Evolutionary conservation across 805 yeast genomes (phyloP).

Genomic region (Candida nonsorbophila): DNA sequence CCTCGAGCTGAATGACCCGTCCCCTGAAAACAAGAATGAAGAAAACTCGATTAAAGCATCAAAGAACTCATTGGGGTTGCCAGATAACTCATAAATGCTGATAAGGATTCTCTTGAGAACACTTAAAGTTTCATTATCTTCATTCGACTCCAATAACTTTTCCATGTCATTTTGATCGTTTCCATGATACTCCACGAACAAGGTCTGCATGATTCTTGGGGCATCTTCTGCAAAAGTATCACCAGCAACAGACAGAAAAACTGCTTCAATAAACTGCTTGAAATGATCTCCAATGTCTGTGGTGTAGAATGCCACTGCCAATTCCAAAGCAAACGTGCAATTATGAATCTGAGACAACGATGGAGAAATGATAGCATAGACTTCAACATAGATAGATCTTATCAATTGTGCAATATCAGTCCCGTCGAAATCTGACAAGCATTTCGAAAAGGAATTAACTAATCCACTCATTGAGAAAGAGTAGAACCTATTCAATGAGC

Average conservation of each 20-base stretch:
- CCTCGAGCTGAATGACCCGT: conserved; percentile 22
- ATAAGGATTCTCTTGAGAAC: not conserved
- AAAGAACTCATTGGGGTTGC: conserved; percentile 8
- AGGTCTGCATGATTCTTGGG: not conserved
- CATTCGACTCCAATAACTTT: not conserved
- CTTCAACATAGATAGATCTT: conserved; percentile 37
- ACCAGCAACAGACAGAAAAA: conserved; percentile 3
- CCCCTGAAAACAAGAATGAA: conserved; percentile 20
- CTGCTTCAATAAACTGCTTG: conserved; percentile 7
- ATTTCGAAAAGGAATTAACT: conserved; percentile 9
- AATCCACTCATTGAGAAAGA: conserved; percentile 46
- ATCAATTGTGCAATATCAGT: conserved; percentile 26
- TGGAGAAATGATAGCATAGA: conserved; percentile 41
- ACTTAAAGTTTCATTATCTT: conserved; percentile 3
- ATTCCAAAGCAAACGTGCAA: conserved; percentile 35
- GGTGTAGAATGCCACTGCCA: conserved; percentile 23
- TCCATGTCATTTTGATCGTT: not conserved
- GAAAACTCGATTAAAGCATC: conserved; percentile 13
- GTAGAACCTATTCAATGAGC: conserved; percentile 47
- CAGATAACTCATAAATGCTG: not conserved
- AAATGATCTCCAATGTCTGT: conserved; percentile 20
- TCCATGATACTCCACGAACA: conserved; percentile 1
- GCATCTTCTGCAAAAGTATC: not conserved
- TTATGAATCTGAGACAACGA: conserved; percentile 44
- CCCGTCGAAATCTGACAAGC: conserved; percentile 10